Base-by-base conservation (phyloP, 2,329 filamentous ascomycete genomes). In the Sarocladium brachiariae region DNA sequence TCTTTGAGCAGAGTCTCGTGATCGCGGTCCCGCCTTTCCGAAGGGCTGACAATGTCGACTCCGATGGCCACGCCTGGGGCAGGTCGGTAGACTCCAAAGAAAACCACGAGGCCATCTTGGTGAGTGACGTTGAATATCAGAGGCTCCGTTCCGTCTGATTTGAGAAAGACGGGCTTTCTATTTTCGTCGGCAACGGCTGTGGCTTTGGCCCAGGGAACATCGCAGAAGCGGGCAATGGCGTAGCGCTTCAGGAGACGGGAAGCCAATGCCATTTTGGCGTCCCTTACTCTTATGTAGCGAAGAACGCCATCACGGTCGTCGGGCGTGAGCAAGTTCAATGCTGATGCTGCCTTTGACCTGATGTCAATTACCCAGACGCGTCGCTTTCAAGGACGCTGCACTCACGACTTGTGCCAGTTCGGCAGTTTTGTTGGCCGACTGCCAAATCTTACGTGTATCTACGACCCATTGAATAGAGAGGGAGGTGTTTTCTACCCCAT, bases 121-220 rank as follows among this genome's bases (percentile, higher is more conserved):
- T 92, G 87, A 41, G 80, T 84, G 51, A 91, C 77, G 66, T 92
- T 92, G 74, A 92, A 91, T 55, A 70, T 58, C n/a, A 81, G 63
- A 16, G 74, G 66, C 57, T 73, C 76, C 51, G 52, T 68, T 56
- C 58, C 77, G 69, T 63, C 72, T 65, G 55, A 74, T 70, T 71
- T 70, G 61, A 60, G 61, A 62, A 71, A 81, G 49, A 78, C 63
- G 38, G 79, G 79, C 63, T 82, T 82, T 50, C 69, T 71, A 58
- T 68, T 70, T 3, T 27, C 11, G 24, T 49, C 46, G 4, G 5
- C 16, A 25, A 37, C 16, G 14, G 24, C 27, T 25, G 19, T 25
- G 10, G 83, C 80, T 3, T 74, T 65, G 35, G 70, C 65, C 86
- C 86, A 91, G 10, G 81, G 70, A 18, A 85, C 71, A 50, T 67